Conservation (phyloP, 176 grass and related monocot genomes). For the Thinopyrum elongatum region DNA sequence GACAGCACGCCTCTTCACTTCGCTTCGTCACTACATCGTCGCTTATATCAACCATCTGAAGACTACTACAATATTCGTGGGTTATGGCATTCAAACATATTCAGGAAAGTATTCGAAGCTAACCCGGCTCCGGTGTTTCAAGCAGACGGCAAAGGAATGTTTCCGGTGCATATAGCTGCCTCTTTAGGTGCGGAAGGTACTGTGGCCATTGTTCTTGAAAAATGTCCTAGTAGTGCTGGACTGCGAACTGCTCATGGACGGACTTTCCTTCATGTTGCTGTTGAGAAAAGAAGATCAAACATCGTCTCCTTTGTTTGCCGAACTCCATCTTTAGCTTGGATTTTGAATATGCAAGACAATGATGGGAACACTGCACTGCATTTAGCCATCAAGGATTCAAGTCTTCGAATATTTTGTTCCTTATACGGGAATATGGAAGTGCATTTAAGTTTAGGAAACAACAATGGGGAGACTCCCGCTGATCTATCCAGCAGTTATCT, state of each 20-base stretch:
- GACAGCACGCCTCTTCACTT: background rate
- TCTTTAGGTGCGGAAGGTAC: fast-evolving
- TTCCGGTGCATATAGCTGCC: background rate
- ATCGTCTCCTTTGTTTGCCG: background rate
- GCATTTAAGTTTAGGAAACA: too few species aligned
- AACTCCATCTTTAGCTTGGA: background rate
- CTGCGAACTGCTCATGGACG: background rate
- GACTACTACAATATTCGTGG: too few species aligned
- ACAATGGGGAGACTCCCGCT: too few species aligned
- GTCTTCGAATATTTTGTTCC: fast-evolving
- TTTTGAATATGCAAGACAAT: slow-evolving; percentile 21
- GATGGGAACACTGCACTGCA: slow-evolving; percentile 37
- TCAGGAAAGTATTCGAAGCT: background rate
- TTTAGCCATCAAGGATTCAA: too few species aligned
- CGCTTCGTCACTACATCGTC: too few species aligned
- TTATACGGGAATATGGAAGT: too few species aligned
- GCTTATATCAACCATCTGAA: too few species aligned
- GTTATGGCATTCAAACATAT: background rate
- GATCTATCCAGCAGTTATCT: too few species aligned
- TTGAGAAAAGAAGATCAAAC: too few species aligned
- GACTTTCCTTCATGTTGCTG: background rate
- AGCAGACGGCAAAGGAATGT: background rate
- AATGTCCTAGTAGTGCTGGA: background rate
- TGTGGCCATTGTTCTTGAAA: background rate
- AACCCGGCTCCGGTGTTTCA: background rate